Base-by-base conservation (phyloP, 2,329 filamentous ascomycete genomes). In the Fusarium globosum region DNA sequence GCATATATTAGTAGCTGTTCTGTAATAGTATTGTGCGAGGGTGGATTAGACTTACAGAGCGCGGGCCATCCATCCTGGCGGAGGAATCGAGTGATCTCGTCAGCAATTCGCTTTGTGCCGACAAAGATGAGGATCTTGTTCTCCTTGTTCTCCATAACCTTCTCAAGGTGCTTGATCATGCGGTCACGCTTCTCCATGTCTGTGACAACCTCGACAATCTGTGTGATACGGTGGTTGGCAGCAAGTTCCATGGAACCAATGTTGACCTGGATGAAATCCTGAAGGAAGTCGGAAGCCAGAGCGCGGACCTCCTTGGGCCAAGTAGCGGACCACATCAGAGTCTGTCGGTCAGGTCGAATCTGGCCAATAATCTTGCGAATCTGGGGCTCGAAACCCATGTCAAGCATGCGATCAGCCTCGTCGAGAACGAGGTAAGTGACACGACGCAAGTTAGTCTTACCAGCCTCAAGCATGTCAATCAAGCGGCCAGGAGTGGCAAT, bases 381-480 rank as follows among this genome's bases (percentile, higher is more conserved):
- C 84, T 98, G 96, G 76, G 96, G 96, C 87, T 99, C 96, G 86
- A 99, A 98, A 91, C 96, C 96, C 96, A 99, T 99, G 87, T 99
- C 96, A 83, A 99, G 89, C 96, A 99, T 99, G 81, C 96, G 96
- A 86, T 99, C 96, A 82, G 96, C 96, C 88, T 99, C 96, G 80
- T 99, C 96, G 74, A 99, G 95, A 77, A 98, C 96, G 65, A 99
- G 89, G 86, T 99, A 99, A 64, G 96, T 99, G 72, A 98, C 95
- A 83, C 96, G 95, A 76, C 96, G 96, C 73, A 99, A 91, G 87
- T 99, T 98, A 79, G 96, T 99, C 89, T 97, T 97, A 84, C 95
- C 96, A 77, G 94, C 94, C 86, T 98, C 96, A 38, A 99, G 90
- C 94, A 98, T 98, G 80, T 99, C 96, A 80, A 99, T 98, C 79